These are phyloP conservation scores for Juglanconis oblonga DNA, from an alignment of 2,329 filamentous ascomycete species.

Conservation along the genomic window DNA sequence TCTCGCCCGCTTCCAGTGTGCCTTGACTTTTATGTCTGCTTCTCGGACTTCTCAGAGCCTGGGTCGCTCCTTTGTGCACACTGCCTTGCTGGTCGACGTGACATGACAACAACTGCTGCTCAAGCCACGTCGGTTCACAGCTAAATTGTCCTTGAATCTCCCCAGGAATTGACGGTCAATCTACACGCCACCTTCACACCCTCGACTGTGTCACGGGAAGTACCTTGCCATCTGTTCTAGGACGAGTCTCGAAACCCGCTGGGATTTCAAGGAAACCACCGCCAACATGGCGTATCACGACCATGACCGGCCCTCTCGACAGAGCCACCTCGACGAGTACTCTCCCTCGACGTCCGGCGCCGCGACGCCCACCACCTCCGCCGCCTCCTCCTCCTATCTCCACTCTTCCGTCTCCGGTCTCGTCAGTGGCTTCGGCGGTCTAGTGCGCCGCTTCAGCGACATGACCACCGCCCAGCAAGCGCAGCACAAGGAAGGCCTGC, in stretches of 20 bases:
- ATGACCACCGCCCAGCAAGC: slow-evolving; percentile 24
- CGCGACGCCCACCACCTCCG: slow-evolving; percentile 27
- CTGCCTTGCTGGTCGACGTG: not conserved
- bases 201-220: not conserved
- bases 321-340: slow-evolving; percentile 15
- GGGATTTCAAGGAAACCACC: not conserved
- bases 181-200: not conserved
- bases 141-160: not conserved
- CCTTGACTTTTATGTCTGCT: not conserved
- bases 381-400: slow-evolving; percentile 27
- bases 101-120: not conserved
- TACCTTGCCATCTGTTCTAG: no score
- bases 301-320: slow-evolving; percentile 9
- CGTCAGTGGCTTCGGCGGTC: slow-evolving; percentile 52
- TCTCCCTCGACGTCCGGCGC: slow-evolving; percentile 26
- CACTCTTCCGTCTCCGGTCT: slow-evolving; percentile 32
- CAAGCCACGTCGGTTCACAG: not conserved
- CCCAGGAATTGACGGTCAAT: not conserved
- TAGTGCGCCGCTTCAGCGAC: slow-evolving; percentile 66
- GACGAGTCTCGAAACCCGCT: no score
- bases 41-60: slow-evolving; percentile 8
- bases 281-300: slow-evolving; percentile 16
- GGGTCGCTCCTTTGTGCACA: slow-evolving; percentile 1
- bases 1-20: not conserved
- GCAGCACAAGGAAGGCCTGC: slow-evolving; percentile 11